Conservation (phyloP, 805 yeast species). For the Teunomyces pallodes region DNA sequence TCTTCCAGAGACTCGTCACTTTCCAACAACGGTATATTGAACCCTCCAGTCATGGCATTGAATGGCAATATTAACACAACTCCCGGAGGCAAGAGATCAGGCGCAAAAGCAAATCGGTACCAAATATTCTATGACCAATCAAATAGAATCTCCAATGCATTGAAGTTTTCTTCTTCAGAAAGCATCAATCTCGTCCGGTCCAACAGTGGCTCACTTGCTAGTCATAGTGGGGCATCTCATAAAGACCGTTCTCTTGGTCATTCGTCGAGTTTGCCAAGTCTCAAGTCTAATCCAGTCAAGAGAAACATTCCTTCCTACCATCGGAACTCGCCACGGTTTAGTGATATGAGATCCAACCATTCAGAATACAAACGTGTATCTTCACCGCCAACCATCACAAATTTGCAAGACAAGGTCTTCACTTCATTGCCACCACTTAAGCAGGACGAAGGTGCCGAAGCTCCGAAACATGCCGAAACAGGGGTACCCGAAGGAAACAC, state of each 20-base stretch:
- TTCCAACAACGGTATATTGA: constrained; percentile 1
- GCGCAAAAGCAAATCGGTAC: constrained; percentile 46
- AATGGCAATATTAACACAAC: constrained; percentile 11
- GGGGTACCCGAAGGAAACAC: not conserved
- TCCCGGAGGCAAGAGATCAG: constrained; percentile 29
- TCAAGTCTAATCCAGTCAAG: constrained; percentile 12
- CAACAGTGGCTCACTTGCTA: constrained; percentile 11
- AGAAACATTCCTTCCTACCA: constrained; percentile 5
- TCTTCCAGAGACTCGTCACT: constrained; percentile 29
- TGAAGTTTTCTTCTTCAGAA: constrained; percentile 35
- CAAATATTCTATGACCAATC: constrained; percentile 49
- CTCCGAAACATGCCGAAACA: not conserved
- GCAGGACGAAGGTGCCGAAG: not conserved
- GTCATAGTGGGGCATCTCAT: not conserved
- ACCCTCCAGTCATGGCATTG: constrained; percentile 5
- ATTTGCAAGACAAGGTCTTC: not conserved
- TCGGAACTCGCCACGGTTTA: constrained; percentile 7
- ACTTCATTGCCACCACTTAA: not conserved
- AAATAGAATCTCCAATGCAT: constrained; percentile 41
- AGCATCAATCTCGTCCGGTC: constrained; percentile 18
- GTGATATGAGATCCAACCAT: constrained; percentile 4
- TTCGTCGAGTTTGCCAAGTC: constrained; percentile 21
- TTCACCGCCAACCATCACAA: constrained; percentile 8
- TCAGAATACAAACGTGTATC: constrained; percentile 8
- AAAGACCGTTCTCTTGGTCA: constrained; percentile 18